Evolutionary conservation across 1,139 yeast genomes (phyloP).

Genomic region (Diutina sp.): DNA sequence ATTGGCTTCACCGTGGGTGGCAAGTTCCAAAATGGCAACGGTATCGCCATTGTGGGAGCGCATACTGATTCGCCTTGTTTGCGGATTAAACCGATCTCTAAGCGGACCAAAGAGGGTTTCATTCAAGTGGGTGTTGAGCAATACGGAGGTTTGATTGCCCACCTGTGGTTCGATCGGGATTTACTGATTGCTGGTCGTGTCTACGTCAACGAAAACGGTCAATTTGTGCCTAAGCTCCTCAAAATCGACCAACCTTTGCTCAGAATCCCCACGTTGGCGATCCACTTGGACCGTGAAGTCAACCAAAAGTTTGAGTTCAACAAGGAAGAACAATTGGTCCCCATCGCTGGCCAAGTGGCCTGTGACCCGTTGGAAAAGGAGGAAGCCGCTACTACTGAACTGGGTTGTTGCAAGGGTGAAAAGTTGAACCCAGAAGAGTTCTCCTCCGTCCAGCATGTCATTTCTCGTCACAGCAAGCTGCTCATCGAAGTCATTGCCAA

Average conservation of each 20-base stretch:
- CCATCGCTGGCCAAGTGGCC: slow-evolving; percentile 67
- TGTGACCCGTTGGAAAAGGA: slow-evolving; percentile 16
- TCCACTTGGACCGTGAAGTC: slow-evolving; percentile 74
- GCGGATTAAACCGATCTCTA: slow-evolving; percentile 82
- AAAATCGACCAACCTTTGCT: slow-evolving; percentile 75
- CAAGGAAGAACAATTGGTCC: slow-evolving; percentile 75
- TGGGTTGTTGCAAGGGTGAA: slow-evolving; percentile 33
- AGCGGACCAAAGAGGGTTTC: slow-evolving; percentile 60
- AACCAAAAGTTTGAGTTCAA: slow-evolving; percentile 77
- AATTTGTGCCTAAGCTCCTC: slow-evolving; percentile 52
- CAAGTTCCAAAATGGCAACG: slow-evolving; percentile 66
- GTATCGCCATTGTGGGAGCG: slow-evolving; percentile 83
- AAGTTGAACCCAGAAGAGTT: slow-evolving; percentile 41
- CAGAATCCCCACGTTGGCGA: slow-evolving; percentile 90
- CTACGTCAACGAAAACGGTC: slow-evolving; percentile 37
- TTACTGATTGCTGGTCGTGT: slow-evolving; percentile 88
- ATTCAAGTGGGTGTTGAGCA: slow-evolving; percentile 87
- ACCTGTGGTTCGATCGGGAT: slow-evolving; percentile 88
- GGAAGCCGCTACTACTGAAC: slow-evolving; percentile 8
- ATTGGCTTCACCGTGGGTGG: slow-evolving; percentile 79
- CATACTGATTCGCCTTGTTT: slow-evolving; percentile 94
- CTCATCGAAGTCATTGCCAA: slow-evolving; percentile 56
- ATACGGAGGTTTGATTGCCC: slow-evolving; percentile 94
- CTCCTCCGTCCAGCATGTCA: slow-evolving; percentile 50
- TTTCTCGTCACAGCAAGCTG: slow-evolving; percentile 66